Base-by-base conservation (phyloP, 148 eudicot genomes). In the Arctostaphylos glauca region DNA sequence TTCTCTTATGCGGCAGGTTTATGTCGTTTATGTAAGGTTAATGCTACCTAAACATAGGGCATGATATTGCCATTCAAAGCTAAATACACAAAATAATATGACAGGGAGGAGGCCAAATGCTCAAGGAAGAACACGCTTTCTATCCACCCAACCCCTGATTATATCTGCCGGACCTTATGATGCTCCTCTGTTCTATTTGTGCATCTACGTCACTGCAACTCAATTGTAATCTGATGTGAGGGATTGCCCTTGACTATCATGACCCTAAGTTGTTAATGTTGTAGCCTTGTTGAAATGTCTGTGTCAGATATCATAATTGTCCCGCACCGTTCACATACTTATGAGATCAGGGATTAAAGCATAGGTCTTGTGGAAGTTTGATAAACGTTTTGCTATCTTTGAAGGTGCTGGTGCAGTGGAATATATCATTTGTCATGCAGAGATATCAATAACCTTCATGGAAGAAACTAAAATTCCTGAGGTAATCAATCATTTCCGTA, bases 391-490 rank as follows among this genome's bases (percentile, higher is more conserved):
- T 80, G 55, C 56, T 81, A 64, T 81, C 60, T 3, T 81, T 82
- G 23, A 58, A 96, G 99, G 99, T 86, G 91, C 98, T 78, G 93
- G 92, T 83, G 99, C 99, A 7, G 98, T 94, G 78, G 97, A 97
- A 83, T 97, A 84, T 81, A 94, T 97, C 78, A 88, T 97, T 60
- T 90, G 92, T 84, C 98, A 97, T 85, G 98, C 98, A 19, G 97
- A 91, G 81, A 89, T 97, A 72, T 90, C 98, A 3, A 86, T 97
- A 83, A 89, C 85, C 66, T 94, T 97, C 59, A 92, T 87, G 6
- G 97, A 95, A 80, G 99, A 97, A 88, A 86, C 85, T 48, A 97
- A 94, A 87, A 85, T 97, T 79, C 81, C 94, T 10, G 97, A 97
- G 96, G 99, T 89, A 85, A 67, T 75, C 67, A 59, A 7, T 41